Evolutionary conservation across 257 asterid genomes (phyloP), one percentile per base, ranked within the genome.

Genomic region (Lycium ferocissimum): DNA sequence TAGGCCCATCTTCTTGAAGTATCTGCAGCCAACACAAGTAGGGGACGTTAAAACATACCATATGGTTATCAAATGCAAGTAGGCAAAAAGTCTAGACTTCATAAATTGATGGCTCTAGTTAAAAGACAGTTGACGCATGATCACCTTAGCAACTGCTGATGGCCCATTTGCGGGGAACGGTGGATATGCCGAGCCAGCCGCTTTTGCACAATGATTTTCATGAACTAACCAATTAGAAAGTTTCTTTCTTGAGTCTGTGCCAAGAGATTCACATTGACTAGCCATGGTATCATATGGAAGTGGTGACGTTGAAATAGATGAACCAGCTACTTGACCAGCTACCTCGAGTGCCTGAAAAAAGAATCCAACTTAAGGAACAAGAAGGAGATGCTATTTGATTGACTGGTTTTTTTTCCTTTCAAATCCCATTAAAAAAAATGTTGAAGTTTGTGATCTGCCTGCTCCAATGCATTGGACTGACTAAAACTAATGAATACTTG

Each of bases 241-340:
- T 92, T 95, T 97, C 91, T 94, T 97, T 84, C 99, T 91, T 0
- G 98, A 85, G 90, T 97, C 99, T 0, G 90, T 89, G 26, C 98
- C 98, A 13, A 97, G 92, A 81, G 96, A 89, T 84, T 97, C 98
- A 9, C 99, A 97, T 86, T 97, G 98, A 85, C 92, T 92, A 79
- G 98, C 90, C 93, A 97, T 94, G 59, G 97, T 61, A 79, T 94
- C 93, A 88, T 93, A 97, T 14, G 98, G 98, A 84, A 95, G 97
- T 20, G 98, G 99, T 37, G 98, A 95, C 18, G 99, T 94, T 66
- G 98, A 97, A 45, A 97, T 88, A 7, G 94, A 88, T 67, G 98
- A 85, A 83, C 99, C 98, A n/a, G 98, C 99, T 49, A 97, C 99
- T 87, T 97, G 98, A 66, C 99, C 97, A 56, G 99, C 99, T 82